phyloP scores from a whole-genome alignment of 164 flowering plant genomes.

The Stephania japonica region DNA sequence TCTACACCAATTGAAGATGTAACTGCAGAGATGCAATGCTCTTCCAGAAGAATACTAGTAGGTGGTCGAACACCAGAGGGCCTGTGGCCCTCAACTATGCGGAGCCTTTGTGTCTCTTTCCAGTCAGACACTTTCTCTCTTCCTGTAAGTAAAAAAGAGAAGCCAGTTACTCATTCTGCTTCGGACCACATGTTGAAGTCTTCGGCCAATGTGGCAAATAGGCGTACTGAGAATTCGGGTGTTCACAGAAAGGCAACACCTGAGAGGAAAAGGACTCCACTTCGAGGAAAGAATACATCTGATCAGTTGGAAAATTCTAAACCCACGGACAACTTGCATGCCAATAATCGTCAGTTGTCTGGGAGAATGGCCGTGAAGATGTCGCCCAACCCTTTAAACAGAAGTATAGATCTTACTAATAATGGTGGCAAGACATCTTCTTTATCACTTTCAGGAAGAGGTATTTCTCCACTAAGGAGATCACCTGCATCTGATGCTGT shows the following conservation, averaged over 20 bases:
- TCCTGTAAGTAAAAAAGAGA: constrained; percentile 68
- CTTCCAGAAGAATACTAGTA: constrained; percentile 33
- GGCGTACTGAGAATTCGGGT: constrained; percentile 37
- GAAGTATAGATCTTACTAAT: constrained; percentile 54
- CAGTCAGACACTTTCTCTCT: constrained; percentile 76
- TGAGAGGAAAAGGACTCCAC: constrained; percentile 83
- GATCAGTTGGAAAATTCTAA: constrained; percentile 81
- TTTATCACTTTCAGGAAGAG: constrained; percentile 32
- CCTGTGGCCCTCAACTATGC: constrained; percentile 89
- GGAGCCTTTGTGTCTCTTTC: constrained; percentile 81
- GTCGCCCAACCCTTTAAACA: constrained; percentile 31
- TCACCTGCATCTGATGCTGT: constrained; percentile 28
- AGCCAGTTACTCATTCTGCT: constrained; percentile 37
- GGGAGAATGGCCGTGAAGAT: constrained; percentile 58
- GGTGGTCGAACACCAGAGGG: constrained; percentile 47
- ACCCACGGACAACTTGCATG: constrained; percentile 56
- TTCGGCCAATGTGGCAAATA: constrained; percentile 60
- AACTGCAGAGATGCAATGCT: constrained; percentile 30
- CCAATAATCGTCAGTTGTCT: constrained; percentile 86
- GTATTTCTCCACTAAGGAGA: constrained; percentile 49
- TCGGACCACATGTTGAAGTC: constrained; percentile 61
- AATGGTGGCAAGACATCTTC: constrained; percentile 27
- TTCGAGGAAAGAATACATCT: constrained; percentile 58
- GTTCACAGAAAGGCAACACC: constrained; percentile 52
- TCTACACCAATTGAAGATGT: constrained; percentile 61